Evolutionary conservation across 2,329 filamentous ascomycete species (phyloP), one percentile per base, ranked within the genome.

Genomic region (Periconia digitata): DNA sequence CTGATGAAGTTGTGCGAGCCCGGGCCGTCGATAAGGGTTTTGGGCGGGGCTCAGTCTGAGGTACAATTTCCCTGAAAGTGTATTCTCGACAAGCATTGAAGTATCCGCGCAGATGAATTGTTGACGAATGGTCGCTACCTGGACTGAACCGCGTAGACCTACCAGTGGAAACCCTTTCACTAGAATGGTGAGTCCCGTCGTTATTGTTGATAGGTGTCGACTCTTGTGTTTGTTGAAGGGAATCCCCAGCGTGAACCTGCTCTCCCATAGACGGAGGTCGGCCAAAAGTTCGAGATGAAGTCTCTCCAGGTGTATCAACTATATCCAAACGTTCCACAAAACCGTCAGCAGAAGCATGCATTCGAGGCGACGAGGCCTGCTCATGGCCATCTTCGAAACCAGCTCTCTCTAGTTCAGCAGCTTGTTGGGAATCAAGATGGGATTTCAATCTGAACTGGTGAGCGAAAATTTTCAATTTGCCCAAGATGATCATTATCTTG

Each of bases 1-100:
- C 55, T 5, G 60, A 63, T n/a, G 64, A 66, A 6, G 53, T 51
- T n/a, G 60, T 62, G 43, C 64, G 58, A 15, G 42, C 38, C 22
- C 49, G 48, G 5, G 41, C 38, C 15, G 29, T 16, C 6, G 46
- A 49, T 35, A 27, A 44, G 24, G 46, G 53, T 20, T 47, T 47
- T 18, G 42, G 56, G 27, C 42, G 42, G n/a, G 42, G 46, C 22
- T 48, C 49, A 15, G 49, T 48, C 24, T 43, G 49, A 16, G 49
- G 45, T 32, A 34, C 41, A 43, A 15, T 6, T 37, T 55, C 46
- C 47, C 34, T 40, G 32, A 53, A 58, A 13, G 22, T 40, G 37
- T 55, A 57, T 21, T 34, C 23, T 16, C 49, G 41, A 17, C 46
- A 49, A 21, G 44, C 38, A 20, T 46, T 42, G 38, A 51, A 54